A percentile compares a stretch with the other conserved stretches of the same genome.
phyloP scores from a whole-genome alignment of 176 grass and related monocot species.

The Stipa capillata region DNA sequence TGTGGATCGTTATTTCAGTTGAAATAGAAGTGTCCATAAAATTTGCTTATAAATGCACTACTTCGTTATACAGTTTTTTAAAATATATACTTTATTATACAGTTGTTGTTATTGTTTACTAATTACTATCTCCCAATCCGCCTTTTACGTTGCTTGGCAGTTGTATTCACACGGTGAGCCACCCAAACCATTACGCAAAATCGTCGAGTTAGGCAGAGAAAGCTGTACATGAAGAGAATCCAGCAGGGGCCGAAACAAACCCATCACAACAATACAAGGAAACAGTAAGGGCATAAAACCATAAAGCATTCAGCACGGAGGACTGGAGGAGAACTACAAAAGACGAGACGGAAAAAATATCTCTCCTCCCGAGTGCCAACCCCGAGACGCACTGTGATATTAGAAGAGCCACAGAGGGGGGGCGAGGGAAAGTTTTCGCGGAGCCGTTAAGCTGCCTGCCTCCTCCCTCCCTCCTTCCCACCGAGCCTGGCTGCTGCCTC shows the following conservation, averaged over 20 bases:
- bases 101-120: no score
- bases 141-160: not conserved
- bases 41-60: no score
- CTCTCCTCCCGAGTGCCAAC: not conserved
- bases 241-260: not conserved
- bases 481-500: not conserved
- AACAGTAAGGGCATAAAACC: conserved; percentile 3
- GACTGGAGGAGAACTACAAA: not conserved
- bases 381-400: no score
- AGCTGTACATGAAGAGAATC: not conserved
- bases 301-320: not conserved
- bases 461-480: not conserved
- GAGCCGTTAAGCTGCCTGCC: conserved; percentile 3
- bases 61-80: not conserved
- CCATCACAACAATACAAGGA: conserved; percentile 6
- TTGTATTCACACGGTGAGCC: no score
- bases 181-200: not conserved
- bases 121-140: not conserved
- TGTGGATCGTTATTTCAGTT: no score
- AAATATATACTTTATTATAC: not conserved
- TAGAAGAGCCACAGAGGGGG: not conserved
- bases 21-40: not conserved
- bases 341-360: not conserved
- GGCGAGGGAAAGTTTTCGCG: not conserved
- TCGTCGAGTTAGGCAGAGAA: not conserved